phyloP scores from a whole-genome alignment of 805 yeast species.

The Pichia exigua region DNA sequence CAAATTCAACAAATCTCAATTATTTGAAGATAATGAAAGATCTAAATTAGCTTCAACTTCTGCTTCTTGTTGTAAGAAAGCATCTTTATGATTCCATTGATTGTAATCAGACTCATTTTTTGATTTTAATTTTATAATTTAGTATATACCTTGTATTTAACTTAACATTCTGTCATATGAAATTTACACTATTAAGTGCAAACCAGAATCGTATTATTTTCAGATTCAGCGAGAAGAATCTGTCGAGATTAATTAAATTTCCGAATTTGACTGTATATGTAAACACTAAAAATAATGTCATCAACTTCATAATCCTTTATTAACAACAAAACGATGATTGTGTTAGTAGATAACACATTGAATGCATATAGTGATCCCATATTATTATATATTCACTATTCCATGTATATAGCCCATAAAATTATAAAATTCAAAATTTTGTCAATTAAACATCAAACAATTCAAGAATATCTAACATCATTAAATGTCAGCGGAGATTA shows the following conservation, averaged over 20 bases:
- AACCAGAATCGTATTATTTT: neutral
- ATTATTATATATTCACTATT: slow-evolving; percentile 8
- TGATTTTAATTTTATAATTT: neutral
- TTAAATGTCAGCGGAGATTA: slow-evolving; percentile 17
- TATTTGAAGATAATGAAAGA: slow-evolving; percentile 20
- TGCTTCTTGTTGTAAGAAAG: slow-evolving; percentile 24
- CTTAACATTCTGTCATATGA: too few relatives aligned
- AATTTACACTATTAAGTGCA: neutral
- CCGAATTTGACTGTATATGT: neutral
- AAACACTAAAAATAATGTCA: neutral
- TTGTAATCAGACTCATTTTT: neutral
- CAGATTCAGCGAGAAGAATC: neutral
- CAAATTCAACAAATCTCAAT: slow-evolving; percentile 55
- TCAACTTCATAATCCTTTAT: neutral
- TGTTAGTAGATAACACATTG: slow-evolving; percentile 10
- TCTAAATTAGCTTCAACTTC: slow-evolving; percentile 15
- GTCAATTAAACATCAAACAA: slow-evolving; percentile 3
- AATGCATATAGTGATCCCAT: slow-evolving; percentile 10
- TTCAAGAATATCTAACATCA: slow-evolving; percentile 15
- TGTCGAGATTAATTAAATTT: neutral
- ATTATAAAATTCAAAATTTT: slow-evolving; percentile 4
- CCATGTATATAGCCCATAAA: slow-evolving; percentile 7
- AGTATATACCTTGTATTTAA: neutral
- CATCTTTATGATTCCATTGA: slow-evolving; percentile 23
- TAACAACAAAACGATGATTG: slow-evolving; percentile 2